These are phyloP conservation scores for Typha latifolia DNA, from an alignment of 176 grass and related monocot species.

Conservation along the genomic window DNA sequence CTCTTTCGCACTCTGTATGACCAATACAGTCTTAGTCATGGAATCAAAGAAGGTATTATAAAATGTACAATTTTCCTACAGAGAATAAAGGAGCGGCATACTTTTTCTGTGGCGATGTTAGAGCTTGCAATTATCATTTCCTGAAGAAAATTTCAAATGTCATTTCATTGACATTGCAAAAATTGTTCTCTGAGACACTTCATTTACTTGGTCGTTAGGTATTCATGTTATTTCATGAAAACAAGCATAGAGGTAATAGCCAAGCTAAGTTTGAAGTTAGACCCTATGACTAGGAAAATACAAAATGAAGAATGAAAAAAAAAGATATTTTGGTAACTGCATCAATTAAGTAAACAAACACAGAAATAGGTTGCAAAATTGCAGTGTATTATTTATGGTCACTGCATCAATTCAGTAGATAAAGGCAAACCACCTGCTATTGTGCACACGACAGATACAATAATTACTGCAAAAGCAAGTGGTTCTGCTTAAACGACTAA, in stretches of 20 bases:
- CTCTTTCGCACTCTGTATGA: slow-evolving; percentile 55
- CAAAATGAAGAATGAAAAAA: neutral
- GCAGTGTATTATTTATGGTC: too few relatives aligned
- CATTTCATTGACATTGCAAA: neutral
- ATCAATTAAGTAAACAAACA: too few relatives aligned
- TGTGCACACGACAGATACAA: too few relatives aligned
- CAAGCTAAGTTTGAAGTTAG: neutral
- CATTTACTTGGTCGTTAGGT: neutral
- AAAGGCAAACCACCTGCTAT: too few relatives aligned
- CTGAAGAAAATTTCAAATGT: slow-evolving; percentile 23
- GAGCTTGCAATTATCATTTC: slow-evolving; percentile 90
- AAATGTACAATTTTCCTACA: neutral
- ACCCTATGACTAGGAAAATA: neutral
- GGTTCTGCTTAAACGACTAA: neutral
- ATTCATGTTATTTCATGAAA: neutral
- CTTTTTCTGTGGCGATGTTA: slow-evolving; percentile 32
- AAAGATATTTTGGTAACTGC: too few relatives aligned
- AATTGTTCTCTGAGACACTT: neutral
- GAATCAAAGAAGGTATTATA: slow-evolving; percentile 4
- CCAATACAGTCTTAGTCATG: slow-evolving; percentile 19
- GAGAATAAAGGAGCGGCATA: slow-evolving; percentile 23
- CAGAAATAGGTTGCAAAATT: too few relatives aligned
- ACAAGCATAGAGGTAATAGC: neutral
- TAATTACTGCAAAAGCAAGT: neutral
- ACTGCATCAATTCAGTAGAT: too few relatives aligned